Conservation (phyloP, 176 grass and related monocot genomes). For the Phyllostachys edulis region DNA sequence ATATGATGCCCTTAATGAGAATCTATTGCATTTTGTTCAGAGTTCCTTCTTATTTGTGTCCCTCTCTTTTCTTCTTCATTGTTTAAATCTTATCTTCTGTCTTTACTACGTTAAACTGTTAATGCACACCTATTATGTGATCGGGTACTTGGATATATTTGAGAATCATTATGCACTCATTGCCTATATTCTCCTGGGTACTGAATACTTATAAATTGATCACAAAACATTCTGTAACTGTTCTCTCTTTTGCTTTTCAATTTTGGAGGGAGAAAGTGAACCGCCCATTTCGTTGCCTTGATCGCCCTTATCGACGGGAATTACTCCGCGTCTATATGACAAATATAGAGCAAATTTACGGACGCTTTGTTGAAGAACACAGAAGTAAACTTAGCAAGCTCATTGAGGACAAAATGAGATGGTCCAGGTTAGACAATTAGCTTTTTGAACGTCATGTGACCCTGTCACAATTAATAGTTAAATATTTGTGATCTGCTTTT, state of each 20-base stretch:
- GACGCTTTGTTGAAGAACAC: conserved; percentile 66
- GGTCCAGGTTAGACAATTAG: conserved; percentile 70
- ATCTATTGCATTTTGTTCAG: too few relatives aligned
- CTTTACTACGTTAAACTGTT: not conserved
- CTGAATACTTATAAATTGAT: conserved; percentile 9
- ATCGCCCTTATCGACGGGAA: conserved; percentile 73
- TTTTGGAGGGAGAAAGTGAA: conserved; percentile 69
- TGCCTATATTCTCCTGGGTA: not conserved
- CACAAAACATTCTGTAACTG: conserved; percentile 33
- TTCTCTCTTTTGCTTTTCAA: conserved; percentile 12
- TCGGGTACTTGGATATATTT: conserved; percentile 5
- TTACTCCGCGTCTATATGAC: conserved; percentile 73
- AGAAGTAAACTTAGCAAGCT: conserved; percentile 69
- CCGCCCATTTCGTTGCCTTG: conserved; percentile 77
- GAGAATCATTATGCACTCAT: conserved; percentile 1
- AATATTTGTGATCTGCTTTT: not conserved
- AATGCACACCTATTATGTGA: conserved; percentile 22
- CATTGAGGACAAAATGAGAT: conserved; percentile 76
- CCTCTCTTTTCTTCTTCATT: not conserved
- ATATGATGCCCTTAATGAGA: not conserved
- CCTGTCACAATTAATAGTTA: not conserved
- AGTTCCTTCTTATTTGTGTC: too few relatives aligned
- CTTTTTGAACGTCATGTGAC: not conserved
- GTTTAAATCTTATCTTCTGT: conserved; percentile 13
- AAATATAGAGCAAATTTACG: conserved; percentile 93